Percentiles rank a stretch among this genome's conserved stretches.
phyloP scores from a whole-genome alignment of 768 basidiomycete species.

The Pisolithus orientalis region DNA sequence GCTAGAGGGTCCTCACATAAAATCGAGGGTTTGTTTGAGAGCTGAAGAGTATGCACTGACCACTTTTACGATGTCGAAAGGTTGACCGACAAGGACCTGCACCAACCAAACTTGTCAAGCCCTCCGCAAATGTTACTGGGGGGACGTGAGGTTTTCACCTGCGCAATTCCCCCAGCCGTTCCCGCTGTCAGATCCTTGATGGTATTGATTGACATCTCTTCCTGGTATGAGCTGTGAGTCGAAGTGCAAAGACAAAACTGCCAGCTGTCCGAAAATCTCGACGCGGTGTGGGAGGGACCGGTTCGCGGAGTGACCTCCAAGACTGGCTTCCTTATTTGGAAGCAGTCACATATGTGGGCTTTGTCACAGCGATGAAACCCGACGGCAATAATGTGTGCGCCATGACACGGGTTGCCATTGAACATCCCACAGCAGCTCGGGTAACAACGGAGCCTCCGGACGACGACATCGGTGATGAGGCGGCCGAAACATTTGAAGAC shows the following conservation, averaged over 20 bases:
- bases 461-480: constrained; percentile 38
- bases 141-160: constrained; percentile 38
- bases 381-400: too few relatives aligned
- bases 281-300: too few relatives aligned
- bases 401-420: neutral
- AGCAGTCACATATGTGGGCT: too few relatives aligned
- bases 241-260: too few relatives aligned
- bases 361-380: too few relatives aligned
- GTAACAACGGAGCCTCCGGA: constrained; percentile 6
- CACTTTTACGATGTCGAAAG: constrained; percentile 97
- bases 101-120: constrained; percentile 8
- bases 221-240: constrained; percentile 6
- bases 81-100: constrained; percentile 85
- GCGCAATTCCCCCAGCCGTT: constrained; percentile 85
- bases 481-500: constrained; percentile 24
- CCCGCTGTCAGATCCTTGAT: constrained; percentile 86
- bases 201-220: constrained; percentile 42
- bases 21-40: neutral
- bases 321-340: too few relatives aligned
- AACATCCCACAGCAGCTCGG: neutral
- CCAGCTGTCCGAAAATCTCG: too few relatives aligned
- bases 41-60: constrained; percentile 39
- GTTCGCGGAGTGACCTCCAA: too few relatives aligned
- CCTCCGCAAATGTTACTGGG: neutral
- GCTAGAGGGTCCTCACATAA: constrained; percentile 36